Evolutionary conservation across 257 asterid genomes (phyloP).

Genomic region (Handroanthus guayacan): DNA sequence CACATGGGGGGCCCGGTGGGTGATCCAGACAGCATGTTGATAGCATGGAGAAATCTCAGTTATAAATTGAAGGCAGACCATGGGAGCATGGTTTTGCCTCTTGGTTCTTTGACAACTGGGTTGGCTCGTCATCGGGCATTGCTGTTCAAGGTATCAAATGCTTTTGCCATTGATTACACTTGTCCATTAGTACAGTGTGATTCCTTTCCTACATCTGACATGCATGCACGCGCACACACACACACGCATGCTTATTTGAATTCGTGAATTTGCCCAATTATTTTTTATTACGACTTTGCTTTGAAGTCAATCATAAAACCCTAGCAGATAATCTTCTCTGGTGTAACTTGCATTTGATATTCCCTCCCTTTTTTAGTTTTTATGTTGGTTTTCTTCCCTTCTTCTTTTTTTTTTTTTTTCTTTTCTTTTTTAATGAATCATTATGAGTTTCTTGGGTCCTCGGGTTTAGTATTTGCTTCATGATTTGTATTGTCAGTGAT

Average conservation of each 20-base stretch:
- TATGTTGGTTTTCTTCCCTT: conserved; percentile 9
- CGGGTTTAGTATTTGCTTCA: conserved; percentile 26
- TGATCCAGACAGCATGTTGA: conserved; percentile 81
- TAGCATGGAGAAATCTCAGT: conserved; percentile 81
- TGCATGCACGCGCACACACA: not conserved
- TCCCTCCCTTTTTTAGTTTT: not conserved
- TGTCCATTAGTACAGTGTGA: not conserved
- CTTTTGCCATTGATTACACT: conserved; percentile 26
- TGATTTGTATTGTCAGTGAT: not conserved
- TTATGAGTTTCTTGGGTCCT: conserved; percentile 16
- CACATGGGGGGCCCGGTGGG: conserved; percentile 97
- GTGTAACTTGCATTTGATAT: not conserved
- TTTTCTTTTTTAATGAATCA: not conserved
- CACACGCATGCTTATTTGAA: not conserved
- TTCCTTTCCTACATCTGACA: conserved; percentile 6
- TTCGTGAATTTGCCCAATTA: not conserved
- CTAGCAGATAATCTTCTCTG: not conserved
- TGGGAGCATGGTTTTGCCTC: conserved; percentile 97
- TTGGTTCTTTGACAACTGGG: conserved; percentile 88
- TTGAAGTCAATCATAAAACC: conserved; percentile 9
- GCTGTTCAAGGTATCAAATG: conserved; percentile 77
- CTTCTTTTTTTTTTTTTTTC: no score
- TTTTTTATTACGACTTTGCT: not conserved
- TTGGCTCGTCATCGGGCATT: conserved; percentile 99
- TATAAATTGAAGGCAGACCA: conserved; percentile 61